A percentile compares a stretch with the other conserved stretches of the same genome.
Evolutionary conservation across 73 alveolate genomes (phyloP).

Genomic region (Blepharisma japonicum): DNA sequence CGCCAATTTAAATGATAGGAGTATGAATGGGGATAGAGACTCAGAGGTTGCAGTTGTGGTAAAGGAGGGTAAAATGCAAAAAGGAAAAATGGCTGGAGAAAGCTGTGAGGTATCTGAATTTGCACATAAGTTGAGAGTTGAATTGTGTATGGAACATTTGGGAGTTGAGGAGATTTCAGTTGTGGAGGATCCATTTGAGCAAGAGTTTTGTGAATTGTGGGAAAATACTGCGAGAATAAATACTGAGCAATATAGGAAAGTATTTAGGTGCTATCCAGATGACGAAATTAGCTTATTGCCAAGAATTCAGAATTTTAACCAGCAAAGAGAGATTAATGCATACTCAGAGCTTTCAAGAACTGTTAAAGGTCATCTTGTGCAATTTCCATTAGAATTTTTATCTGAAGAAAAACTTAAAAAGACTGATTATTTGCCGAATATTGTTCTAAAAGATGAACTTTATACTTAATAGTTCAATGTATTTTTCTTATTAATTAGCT

Average conservation of each 20-base stretch:
- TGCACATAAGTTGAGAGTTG: constrained; percentile 59
- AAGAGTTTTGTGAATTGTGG: constrained; percentile 54
- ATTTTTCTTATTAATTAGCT: no score
- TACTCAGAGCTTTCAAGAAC: constrained; percentile 18
- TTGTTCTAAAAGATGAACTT: no score
- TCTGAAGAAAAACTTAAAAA: not conserved
- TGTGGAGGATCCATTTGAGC: constrained; percentile 69
- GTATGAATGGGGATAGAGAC: constrained; percentile 97
- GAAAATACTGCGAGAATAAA: constrained; percentile 61
- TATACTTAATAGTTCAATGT: no score
- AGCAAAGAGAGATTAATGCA: constrained; percentile 30
- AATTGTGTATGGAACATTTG: constrained; percentile 83
- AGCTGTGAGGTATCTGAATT: constrained; percentile 36
- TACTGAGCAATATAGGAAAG: constrained; percentile 63
- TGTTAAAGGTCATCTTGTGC: constrained; percentile 32
- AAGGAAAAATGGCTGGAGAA: constrained; percentile 38
- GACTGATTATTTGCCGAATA: no score
- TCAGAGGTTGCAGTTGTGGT: constrained; percentile 82
- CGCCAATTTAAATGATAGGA: constrained; percentile 98
- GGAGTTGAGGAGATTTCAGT: constrained; percentile 55
- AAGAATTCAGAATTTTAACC: constrained; percentile 39
- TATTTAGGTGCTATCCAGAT: constrained; percentile 88
- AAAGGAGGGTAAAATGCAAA: constrained; percentile 42
- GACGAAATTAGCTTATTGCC: constrained; percentile 42
- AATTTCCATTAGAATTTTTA: constrained; percentile 14